Percentiles rank a stretch among this genome's conserved stretches.
Conservation (phyloP, 2,329 filamentous ascomycete species). For the Diaporthe eres region DNA sequence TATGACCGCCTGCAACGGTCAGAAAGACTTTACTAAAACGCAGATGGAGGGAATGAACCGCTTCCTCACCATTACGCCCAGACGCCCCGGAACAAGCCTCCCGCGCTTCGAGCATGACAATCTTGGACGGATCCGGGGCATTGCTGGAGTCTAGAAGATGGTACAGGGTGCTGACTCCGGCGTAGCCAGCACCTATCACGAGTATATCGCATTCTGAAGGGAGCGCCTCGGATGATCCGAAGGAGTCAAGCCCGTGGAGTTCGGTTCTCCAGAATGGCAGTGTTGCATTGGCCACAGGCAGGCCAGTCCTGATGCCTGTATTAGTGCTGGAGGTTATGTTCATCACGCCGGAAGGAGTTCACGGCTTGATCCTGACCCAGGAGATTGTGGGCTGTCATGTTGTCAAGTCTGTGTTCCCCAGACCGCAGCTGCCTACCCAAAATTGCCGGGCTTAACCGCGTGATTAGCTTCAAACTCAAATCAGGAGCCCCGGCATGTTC, state of each 20-base stretch:
- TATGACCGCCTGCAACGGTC: constrained; percentile 28
- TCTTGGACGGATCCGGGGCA: constrained; percentile 31
- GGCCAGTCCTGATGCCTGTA: neutral
- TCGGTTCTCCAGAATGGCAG: constrained; percentile 58
- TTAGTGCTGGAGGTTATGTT: neutral
- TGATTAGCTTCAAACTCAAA: constrained; percentile 21
- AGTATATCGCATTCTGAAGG: constrained; percentile 58
- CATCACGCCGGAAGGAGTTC: neutral
- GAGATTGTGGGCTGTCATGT: neutral
- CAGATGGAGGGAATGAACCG: neutral
- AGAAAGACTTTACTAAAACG: neutral
- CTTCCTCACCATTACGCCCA: constrained; percentile 52
- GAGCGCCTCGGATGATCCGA: constrained; percentile 53
- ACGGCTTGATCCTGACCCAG: neutral
- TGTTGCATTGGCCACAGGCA: constrained; percentile 28
- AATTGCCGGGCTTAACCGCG: neutral
- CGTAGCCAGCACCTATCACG: constrained; percentile 63
- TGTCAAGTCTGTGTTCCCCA: neutral
- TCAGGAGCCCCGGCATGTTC: constrained; percentile 10
- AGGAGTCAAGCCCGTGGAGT: constrained; percentile 52
- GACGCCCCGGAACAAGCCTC: constrained; percentile 54
- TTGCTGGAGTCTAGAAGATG: constrained; percentile 51
- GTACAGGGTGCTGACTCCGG: constrained; percentile 59
- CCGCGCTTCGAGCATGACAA: constrained; percentile 53
- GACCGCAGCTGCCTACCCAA: neutral